phyloP scores from a whole-genome alignment of 2,329 filamentous ascomycete genomes.

The Alternaria alternata region DNA sequence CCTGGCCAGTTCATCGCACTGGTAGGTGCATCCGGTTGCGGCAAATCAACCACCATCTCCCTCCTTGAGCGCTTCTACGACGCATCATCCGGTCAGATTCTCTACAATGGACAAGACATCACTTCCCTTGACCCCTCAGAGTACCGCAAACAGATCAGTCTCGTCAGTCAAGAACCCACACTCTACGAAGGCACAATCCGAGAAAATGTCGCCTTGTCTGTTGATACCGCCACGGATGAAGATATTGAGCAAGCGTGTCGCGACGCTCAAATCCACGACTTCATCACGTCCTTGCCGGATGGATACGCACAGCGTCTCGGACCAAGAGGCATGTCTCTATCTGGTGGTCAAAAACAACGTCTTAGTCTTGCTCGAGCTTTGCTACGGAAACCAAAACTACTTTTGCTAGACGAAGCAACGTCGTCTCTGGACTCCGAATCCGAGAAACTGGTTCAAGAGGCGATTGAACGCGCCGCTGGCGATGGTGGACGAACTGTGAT shows the following conservation, averaged over 20 bases:
- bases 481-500: slow-evolving; percentile 41
- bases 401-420: slow-evolving; percentile 50
- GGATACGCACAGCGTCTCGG: slow-evolving; percentile 48
- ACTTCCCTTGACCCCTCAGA: slow-evolving; percentile 44
- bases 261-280: slow-evolving; percentile 52
- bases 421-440: slow-evolving; percentile 44
- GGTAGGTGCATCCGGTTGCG: slow-evolving; percentile 72
- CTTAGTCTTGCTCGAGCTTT: slow-evolving; percentile 46
- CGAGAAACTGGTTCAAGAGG: slow-evolving; percentile 47
- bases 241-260: slow-evolving; percentile 44
- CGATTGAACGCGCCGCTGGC: slow-evolving; percentile 44
- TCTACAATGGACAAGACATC: slow-evolving; percentile 57
- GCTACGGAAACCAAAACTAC: slow-evolving; percentile 40
- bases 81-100: slow-evolving; percentile 68
- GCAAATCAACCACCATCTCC: slow-evolving; percentile 75
- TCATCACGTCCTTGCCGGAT: slow-evolving; percentile 47
- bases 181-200: slow-evolving; percentile 56
- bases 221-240: slow-evolving; percentile 38
- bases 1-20: slow-evolving; percentile 75
- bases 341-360: slow-evolving; percentile 49
- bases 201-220: slow-evolving; percentile 51
- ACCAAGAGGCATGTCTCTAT: slow-evolving; percentile 45
- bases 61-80: slow-evolving; percentile 74
- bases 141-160: slow-evolving; percentile 54
- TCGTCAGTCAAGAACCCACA: slow-evolving; percentile 58